Evolutionary conservation across 202 grass and related monocot genomes (phyloP).

Genomic region (Dendrocalamus latiflorus): DNA sequence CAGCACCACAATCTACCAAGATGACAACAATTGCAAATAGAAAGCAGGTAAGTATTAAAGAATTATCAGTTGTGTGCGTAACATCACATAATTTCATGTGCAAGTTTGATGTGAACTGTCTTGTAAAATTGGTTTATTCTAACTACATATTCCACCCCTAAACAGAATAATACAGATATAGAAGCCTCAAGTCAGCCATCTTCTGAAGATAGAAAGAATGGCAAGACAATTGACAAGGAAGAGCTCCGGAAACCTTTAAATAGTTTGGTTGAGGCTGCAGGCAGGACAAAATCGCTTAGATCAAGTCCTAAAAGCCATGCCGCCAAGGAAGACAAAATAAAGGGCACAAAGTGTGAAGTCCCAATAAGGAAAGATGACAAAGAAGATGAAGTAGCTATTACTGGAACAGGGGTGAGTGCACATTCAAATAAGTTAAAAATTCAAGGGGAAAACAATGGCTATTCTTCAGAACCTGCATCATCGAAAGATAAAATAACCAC

Average conservation of each 20-base stretch:
- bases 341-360: slow-evolving; percentile 14
- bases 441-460: slow-evolving; percentile 32
- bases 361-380: slow-evolving; percentile 22
- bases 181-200: slow-evolving; percentile 35
- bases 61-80: neutral
- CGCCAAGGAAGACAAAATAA: slow-evolving; percentile 43
- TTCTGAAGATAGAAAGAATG: slow-evolving; percentile 45
- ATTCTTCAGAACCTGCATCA: slow-evolving; percentile 17
- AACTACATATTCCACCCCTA: slow-evolving; percentile 14
- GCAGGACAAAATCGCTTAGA: slow-evolving; percentile 45
- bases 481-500: slow-evolving; percentile 26
- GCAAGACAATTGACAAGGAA: slow-evolving; percentile 47
- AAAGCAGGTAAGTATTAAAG: slow-evolving; percentile 51
- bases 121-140: slow-evolving; percentile 31
- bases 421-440: slow-evolving; percentile 26
- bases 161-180: slow-evolving; percentile 54
- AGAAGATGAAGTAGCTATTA: slow-evolving; percentile 34
- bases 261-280: slow-evolving; percentile 46
- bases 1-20: slow-evolving; percentile 33
- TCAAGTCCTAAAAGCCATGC: slow-evolving; percentile 32
- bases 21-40: slow-evolving; percentile 36
- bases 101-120: slow-evolving; percentile 17
- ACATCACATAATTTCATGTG: slow-evolving; percentile 19
- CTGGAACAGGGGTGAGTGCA: slow-evolving; percentile 8
- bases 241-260: slow-evolving; percentile 61